Evolutionary conservation across 805 yeast species (phyloP), one percentile per base, ranked within the genome.

Genomic region (Candida insectalens): DNA sequence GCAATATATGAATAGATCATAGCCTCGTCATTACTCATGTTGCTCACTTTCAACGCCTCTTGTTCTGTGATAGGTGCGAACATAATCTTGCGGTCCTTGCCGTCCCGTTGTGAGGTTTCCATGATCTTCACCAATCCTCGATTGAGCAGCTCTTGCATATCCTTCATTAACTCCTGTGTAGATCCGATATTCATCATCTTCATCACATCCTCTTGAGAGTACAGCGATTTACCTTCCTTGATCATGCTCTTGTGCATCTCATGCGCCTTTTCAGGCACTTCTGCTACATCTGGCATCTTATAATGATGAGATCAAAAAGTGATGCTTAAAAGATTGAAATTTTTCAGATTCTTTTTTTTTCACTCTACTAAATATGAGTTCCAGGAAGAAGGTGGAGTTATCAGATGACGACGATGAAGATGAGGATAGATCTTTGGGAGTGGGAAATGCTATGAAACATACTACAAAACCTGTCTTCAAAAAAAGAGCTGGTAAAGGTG

Each of bases 1-100:
- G 84, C 95, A 42, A 89, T 89, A 49, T 87, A 80, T 1, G 92
- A 78, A 53, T 89, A 89, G 19, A 89, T 81, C 72, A 89, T 73
- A 17, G 88, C 79, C 58, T 92, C 97, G 48, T 92, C 98, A 19
- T 78, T 71, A 6, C 71, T 53, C 96, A 89, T 87, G 25, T 75
- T 68, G 18, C 77, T 65, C 40, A 84, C 73, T 49, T 83, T 83
- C 19, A 62, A 69, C 7, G 96, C 96, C 41, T 87, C 96, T 9
- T 70, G 62, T 27, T 66, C 58, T 5, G 77, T 67, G 2, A 84
- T 80, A 1, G 88, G 85, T 51, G 81, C 83, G 59, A 87, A 92
- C 50, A 69, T 68, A 80, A 65, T 39, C 35, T 43, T 43, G 9
- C 26, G 36, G 5, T 30, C 30, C 12, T 30, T 32, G 12, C 38